Evolutionary conservation across 768 basidiomycete genomes (phyloP).

Genomic region (Mycena galericulata): DNA sequence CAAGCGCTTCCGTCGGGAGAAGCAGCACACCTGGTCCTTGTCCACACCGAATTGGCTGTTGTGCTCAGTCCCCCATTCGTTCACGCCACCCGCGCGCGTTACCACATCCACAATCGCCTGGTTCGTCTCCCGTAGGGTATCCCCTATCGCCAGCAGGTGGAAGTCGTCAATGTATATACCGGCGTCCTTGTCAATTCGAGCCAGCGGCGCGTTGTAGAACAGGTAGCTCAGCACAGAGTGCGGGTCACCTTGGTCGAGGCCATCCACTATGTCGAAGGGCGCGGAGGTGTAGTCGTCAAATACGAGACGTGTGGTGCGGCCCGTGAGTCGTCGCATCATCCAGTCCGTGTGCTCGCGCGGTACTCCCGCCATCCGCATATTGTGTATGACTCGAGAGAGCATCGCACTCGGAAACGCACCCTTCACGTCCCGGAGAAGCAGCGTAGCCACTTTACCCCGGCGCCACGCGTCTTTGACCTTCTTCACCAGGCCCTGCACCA

Average conservation of each 20-base stretch:
- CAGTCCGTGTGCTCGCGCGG: constrained; percentile 37
- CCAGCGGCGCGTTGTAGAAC: neutral
- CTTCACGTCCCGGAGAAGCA: constrained; percentile 4
- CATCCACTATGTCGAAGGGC: neutral
- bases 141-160: neutral
- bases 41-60: neutral
- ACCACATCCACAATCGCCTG: too few species aligned
- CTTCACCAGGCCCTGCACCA: constrained; percentile 36
- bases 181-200: neutral
- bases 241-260: constrained; percentile 6
- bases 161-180: neutral
- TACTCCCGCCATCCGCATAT: constrained; percentile 34
- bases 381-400: constrained; percentile 6
- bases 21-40: neutral
- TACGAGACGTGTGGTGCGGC: constrained; percentile 32
- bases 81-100: too few species aligned
- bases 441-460: neutral
- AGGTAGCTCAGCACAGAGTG: neutral
- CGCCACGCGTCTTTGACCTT: constrained; percentile 1
- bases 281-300: neutral
- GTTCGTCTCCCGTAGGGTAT: neutral
- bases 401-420: constrained; percentile 2
- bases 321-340: constrained; percentile 31
- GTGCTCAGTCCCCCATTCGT: neutral
- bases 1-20: neutral